Conservation (phyloP, 1,284 basidiomycete genomes). For the Ceratobasidium sp. region DNA sequence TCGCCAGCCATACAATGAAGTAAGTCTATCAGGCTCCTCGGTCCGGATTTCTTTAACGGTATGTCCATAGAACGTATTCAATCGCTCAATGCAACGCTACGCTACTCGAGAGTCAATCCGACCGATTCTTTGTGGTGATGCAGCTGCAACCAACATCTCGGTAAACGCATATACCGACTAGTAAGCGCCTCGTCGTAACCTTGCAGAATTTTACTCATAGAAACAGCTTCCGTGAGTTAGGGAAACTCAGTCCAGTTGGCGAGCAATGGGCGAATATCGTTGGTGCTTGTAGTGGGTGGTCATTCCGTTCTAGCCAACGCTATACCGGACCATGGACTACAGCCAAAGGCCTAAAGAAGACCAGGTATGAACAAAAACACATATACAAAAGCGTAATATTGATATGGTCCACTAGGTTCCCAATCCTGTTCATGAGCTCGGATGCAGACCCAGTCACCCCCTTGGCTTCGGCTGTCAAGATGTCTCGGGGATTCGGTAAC, state of each 20-base stretch:
- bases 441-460: conserved; percentile 46
- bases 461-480: conserved; percentile 41
- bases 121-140: conserved; percentile 13
- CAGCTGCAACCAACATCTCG: conserved; percentile 5
- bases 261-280: conserved; percentile 2
- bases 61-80: conserved; percentile 29
- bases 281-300: conserved; percentile 19
- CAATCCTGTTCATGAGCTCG: conserved; percentile 45
- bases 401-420: conserved; percentile 38
- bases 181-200: neutral
- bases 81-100: conserved; percentile 31
- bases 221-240: conserved; percentile 19
- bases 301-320: conserved; percentile 18
- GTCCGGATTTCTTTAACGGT: neutral
- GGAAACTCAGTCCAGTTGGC: neutral
- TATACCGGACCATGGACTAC: conserved; percentile 24
- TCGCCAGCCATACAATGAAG: neutral
- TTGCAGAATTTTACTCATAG: neutral
- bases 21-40: neutral
- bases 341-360: conserved; percentile 22
- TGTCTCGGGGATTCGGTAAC: conserved; percentile 43
- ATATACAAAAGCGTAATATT: neutral
- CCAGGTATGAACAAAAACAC: conserved; percentile 2
- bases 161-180: conserved; percentile 14
- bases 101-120: neutral